phyloP scores from a whole-genome alignment of 257 asterid genomes.

The Thymus quinquecostatus region DNA sequence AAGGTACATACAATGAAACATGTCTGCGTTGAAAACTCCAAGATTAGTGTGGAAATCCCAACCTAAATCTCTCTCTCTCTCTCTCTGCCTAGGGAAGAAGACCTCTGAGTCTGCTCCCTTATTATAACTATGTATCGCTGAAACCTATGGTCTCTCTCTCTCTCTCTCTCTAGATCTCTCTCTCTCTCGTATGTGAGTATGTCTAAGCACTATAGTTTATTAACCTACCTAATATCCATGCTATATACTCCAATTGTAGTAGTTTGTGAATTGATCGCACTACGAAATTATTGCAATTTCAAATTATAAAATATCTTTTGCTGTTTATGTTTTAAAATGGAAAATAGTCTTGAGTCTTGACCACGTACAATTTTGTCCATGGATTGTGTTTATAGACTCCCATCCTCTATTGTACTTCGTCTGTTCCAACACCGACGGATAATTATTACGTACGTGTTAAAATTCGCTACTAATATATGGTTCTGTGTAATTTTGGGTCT shows the following conservation, averaged over 20 bases:
- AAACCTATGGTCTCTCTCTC: slow-evolving; percentile 55
- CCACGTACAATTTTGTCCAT: too few relatives aligned
- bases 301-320: neutral
- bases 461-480: too few relatives aligned
- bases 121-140: slow-evolving; percentile 22
- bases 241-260: too few relatives aligned
- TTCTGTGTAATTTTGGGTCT: too few relatives aligned
- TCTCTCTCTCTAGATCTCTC: slow-evolving; percentile 1
- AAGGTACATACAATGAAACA: slow-evolving; percentile 43
- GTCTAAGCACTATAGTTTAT: neutral
- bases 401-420: too few relatives aligned
- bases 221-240: too few relatives aligned
- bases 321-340: too few relatives aligned
- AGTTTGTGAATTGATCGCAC: neutral
- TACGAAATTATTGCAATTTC: neutral
- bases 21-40: slow-evolving; percentile 75
- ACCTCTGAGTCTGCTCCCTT: slow-evolving; percentile 8
- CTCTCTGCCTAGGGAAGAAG: slow-evolving; percentile 35
- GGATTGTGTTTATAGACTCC: too few relatives aligned
- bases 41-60: slow-evolving; percentile 51
- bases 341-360: too few relatives aligned
- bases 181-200: neutral
- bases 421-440: too few relatives aligned
- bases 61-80: neutral
- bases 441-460: too few relatives aligned